Conservation (phyloP, 352 stramenopile species). For the Phytophthora syringae region DNA sequence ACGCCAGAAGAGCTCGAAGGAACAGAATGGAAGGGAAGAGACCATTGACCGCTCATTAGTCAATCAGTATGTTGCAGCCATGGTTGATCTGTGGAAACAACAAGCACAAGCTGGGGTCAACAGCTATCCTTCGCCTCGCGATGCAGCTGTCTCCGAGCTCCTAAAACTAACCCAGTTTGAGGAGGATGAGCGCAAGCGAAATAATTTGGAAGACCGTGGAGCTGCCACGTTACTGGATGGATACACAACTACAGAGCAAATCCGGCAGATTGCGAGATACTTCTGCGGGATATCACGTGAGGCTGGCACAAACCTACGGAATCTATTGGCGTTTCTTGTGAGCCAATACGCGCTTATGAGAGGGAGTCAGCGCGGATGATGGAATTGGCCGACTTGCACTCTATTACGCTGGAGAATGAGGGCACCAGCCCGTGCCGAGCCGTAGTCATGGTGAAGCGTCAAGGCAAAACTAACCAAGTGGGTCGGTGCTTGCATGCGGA, state of each 20-base stretch:
- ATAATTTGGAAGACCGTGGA: too few species aligned
- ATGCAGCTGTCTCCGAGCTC: too few species aligned
- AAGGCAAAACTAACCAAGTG: constrained; percentile 26
- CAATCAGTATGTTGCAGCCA: not conserved
- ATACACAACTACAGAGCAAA: too few species aligned
- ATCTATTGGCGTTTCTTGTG: constrained; percentile 7
- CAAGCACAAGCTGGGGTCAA: not conserved
- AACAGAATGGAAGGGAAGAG: not conserved
- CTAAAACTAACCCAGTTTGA: too few species aligned
- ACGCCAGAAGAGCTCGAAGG: not conserved
- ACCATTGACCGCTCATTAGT: not conserved
- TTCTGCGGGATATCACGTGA: too few species aligned
- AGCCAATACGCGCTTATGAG: constrained; percentile 11
- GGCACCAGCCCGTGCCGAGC: constrained; percentile 1
- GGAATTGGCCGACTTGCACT: constrained; percentile 15
- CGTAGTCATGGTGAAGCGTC: constrained; percentile 9
- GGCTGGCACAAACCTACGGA: constrained; percentile 1
- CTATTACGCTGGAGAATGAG: constrained; percentile 13
- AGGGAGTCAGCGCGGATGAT: not conserved
- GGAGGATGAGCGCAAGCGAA: too few species aligned
- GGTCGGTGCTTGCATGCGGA: constrained; percentile 14
- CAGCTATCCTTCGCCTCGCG: not conserved
- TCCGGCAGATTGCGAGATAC: too few species aligned
- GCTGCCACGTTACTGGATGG: too few species aligned
- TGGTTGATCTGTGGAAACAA: constrained; percentile 9